A percentile compares a stretch with the other conserved stretches of the same genome.
Evolutionary conservation across 257 asterid genomes (phyloP).

Genomic region (Solanum appendiculatum): DNA sequence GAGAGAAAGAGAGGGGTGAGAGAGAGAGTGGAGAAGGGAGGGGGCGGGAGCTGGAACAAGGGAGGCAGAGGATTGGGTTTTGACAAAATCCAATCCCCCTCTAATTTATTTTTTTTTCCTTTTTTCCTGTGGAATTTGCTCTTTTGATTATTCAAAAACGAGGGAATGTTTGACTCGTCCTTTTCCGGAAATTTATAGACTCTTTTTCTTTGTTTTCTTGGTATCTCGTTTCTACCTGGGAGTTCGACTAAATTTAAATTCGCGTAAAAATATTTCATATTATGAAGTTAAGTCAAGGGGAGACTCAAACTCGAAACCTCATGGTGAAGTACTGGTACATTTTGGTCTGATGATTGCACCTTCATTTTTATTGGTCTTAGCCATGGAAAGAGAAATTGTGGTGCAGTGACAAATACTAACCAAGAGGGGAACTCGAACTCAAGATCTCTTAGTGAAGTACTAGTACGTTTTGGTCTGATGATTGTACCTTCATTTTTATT

Average conservation of each 20-base stretch:
- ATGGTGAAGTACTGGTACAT: not conserved
- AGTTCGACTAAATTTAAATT: no score
- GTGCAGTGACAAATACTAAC: accelerated
- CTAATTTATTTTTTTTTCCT: not conserved
- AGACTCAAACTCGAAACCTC: no score
- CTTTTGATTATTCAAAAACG: not conserved
- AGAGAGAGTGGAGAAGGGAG: not conserved
- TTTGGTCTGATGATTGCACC: not conserved
- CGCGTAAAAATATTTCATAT: no score
- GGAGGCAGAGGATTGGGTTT: not conserved
- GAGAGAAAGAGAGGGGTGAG: not conserved
- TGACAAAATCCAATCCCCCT: not conserved
- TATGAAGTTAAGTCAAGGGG: no score
- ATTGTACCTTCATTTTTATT: not conserved
- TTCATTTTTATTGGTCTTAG: not conserved
- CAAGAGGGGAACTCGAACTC: no score
- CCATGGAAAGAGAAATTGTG: not conserved
- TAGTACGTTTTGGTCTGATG: not conserved
- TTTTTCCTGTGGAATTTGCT: not conserved
- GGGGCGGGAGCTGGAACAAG: not conserved
- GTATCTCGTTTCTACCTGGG: no score
- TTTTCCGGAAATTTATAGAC: not conserved
- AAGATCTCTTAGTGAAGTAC: no score
- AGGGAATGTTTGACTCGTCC: not conserved
- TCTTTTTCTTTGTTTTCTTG: no score